Percentiles rank a stretch among this genome's conserved stretches.
Conservation (phyloP, 208 protist species). For the Trichomonas vaginalis region DNA sequence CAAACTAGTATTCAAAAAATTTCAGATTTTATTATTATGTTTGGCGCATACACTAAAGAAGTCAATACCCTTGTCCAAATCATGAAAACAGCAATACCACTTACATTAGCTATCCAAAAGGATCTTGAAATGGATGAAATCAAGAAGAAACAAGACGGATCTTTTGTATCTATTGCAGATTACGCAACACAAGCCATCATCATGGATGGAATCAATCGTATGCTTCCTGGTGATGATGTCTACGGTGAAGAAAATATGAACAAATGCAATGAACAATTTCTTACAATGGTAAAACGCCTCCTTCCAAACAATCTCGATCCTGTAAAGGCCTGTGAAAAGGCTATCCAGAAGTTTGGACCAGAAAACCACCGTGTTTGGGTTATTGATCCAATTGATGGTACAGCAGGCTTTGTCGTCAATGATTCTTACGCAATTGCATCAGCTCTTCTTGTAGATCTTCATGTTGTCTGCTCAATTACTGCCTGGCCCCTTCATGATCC, state of each 20-base stretch:
- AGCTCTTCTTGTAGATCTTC: neutral
- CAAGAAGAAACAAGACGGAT: neutral
- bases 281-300: neutral
- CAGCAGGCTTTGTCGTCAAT: neutral
- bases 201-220: neutral
- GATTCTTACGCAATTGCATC: neutral
- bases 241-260: neutral
- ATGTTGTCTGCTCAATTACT: neutral
- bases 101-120: neutral
- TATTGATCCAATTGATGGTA: conserved; percentile 9
- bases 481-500: neutral
- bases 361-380: neutral
- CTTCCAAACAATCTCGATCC: neutral
- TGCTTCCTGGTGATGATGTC: neutral
- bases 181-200: neutral
- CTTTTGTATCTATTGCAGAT: neutral
- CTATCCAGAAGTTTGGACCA: neutral
- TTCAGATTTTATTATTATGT: neutral
- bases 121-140: neutral
- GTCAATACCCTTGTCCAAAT: neutral
- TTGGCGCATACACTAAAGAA: neutral
- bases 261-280: neutral
- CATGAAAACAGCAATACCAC: neutral
- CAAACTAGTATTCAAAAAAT: neutral
- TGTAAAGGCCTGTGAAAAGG: neutral